Conservation (phyloP, 202 grass and related monocot genomes). For the Zizania palustris region DNA sequence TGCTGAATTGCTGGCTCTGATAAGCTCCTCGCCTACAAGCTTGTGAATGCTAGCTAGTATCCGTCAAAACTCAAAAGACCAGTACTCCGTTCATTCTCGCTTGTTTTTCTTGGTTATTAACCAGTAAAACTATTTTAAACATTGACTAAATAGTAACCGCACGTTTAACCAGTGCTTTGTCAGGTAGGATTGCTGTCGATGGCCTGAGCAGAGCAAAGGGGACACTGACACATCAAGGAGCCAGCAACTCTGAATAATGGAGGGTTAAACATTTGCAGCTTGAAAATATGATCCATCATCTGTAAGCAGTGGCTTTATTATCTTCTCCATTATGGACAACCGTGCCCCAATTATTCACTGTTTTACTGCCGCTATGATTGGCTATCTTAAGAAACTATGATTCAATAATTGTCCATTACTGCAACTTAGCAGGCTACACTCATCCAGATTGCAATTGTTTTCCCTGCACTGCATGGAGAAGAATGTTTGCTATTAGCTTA, state of each 20-base stretch:
- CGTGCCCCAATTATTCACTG: not conserved
- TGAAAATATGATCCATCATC: slow-evolving; percentile 17
- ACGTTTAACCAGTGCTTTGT: not conserved
- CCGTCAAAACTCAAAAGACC: not conserved
- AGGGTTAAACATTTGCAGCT: slow-evolving; percentile 9
- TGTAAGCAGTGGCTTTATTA: slow-evolving; percentile 15
- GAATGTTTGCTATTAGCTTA: not conserved
- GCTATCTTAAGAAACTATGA: not conserved
- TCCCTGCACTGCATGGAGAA: not conserved
- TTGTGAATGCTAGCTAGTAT: not conserved
- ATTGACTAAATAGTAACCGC: not conserved
- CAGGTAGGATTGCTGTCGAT: slow-evolving; percentile 19
- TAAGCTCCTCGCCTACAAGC: not conserved
- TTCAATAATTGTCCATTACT: slow-evolving; percentile 24
- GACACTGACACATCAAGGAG: slow-evolving; percentile 19
- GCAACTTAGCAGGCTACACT: not conserved
- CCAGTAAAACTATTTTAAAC: not conserved
- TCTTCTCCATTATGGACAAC: not conserved
- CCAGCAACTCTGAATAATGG: slow-evolving; percentile 26
- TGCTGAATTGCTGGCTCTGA: not conserved
- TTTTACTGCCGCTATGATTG: slow-evolving; percentile 25
- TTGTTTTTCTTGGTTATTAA: not conserved
- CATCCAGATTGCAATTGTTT: not conserved
- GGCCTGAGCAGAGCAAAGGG: not conserved
- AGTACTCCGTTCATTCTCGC: not conserved